Evolutionary conservation across 257 asterid genomes (phyloP).

Genomic region (Solanum boliviense): DNA sequence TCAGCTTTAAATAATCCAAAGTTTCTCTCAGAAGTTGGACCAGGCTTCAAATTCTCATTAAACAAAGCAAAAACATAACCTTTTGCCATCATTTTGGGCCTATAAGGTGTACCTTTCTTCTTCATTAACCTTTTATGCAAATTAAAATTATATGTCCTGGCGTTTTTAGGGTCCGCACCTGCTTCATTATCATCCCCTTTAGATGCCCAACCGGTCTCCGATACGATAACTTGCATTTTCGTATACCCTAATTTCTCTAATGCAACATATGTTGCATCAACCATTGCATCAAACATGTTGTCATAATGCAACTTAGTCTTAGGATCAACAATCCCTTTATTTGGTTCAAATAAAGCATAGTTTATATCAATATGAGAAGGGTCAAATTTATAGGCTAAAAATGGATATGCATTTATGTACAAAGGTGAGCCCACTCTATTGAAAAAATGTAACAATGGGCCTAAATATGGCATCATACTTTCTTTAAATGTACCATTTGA

Average conservation of each 20-base stretch:
- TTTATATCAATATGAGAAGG: conserved; percentile 45
- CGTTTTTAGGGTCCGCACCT: conserved; percentile 44
- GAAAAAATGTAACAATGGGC: conserved; percentile 54
- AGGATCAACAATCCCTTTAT: conserved; percentile 37
- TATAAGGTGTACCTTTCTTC: conserved; percentile 70
- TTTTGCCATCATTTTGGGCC: conserved; percentile 43
- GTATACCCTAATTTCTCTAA: conserved; percentile 48
- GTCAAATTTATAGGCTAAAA: conserved; percentile 58
- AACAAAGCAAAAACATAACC: conserved; percentile 71
- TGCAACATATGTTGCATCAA: conserved; percentile 67
- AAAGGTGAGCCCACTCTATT: conserved; percentile 56
- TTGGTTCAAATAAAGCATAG: conserved; percentile 40
- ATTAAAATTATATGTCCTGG: conserved; percentile 44
- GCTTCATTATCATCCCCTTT: conserved; percentile 52
- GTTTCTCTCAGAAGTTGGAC: conserved; percentile 79
- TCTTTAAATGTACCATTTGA: conserved; percentile 73
- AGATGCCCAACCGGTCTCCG: conserved; percentile 85
- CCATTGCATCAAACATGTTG: conserved; percentile 74
- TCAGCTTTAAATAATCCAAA: conserved; percentile 72
- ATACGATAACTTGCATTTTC: conserved; percentile 61
- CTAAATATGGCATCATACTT: conserved; percentile 54
- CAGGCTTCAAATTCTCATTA: conserved; percentile 64
- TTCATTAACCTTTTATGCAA: conserved; percentile 33
- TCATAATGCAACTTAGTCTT: conserved; percentile 59
- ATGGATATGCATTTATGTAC: conserved; percentile 75